Evolutionary conservation across 306 rosid species (phyloP).

Genomic region (Leucaena leucocephala): DNA sequence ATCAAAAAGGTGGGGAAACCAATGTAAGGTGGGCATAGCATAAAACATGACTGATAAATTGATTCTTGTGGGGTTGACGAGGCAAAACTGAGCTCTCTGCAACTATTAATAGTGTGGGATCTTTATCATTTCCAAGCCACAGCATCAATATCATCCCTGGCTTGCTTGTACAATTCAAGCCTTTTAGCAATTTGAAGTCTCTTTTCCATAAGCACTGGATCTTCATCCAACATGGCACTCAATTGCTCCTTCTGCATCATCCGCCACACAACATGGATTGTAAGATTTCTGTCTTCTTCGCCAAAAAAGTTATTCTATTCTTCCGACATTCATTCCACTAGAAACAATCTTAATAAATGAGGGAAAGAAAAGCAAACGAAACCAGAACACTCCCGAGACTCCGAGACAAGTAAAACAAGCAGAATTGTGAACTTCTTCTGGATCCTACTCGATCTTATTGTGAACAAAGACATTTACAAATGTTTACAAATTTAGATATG

Average conservation of each 20-base stretch:
- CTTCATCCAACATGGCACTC: conserved; percentile 94
- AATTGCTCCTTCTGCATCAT: conserved; percentile 84
- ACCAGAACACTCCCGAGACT: neutral
- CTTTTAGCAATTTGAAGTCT: conserved; percentile 78
- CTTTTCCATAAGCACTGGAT: conserved; percentile 89
- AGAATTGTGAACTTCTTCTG: neutral
- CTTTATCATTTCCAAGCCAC: conserved; percentile 86
- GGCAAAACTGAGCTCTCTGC: neutral
- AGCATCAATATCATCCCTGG: conserved; percentile 91
- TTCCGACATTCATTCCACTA: neutral
- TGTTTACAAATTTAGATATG: neutral
- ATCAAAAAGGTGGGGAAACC: neutral
- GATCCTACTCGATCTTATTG: neutral
- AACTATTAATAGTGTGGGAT: neutral
- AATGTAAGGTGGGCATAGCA: neutral
- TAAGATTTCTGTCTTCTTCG: neutral
- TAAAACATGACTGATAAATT: conserved; percentile 24
- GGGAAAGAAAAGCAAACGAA: neutral
- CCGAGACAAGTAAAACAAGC: neutral
- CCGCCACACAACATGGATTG: conserved; percentile 1
- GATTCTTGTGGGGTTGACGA: conserved; percentile 9
- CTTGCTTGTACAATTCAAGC: conserved; percentile 94
- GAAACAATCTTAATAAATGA: too few species aligned
- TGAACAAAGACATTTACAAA: neutral
- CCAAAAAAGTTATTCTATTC: conserved; percentile 3